These are phyloP conservation scores for Oryza meridionalis DNA, from an alignment of 176 grass and related monocot species.

Conservation along the genomic window DNA sequence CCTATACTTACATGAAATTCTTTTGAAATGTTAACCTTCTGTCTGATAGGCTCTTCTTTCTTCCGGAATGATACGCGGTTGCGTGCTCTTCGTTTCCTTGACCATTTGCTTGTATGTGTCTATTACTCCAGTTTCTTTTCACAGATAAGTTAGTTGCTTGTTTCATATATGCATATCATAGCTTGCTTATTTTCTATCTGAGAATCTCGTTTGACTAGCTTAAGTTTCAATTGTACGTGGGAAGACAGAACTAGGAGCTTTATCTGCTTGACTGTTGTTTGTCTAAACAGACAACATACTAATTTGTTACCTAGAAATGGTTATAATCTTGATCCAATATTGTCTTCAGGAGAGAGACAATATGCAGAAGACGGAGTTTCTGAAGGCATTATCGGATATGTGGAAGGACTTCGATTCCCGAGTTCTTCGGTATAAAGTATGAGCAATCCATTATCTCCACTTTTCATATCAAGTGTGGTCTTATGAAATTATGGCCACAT, in stretches of 20 bases:
- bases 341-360: constrained; percentile 95
- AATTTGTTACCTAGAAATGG: constrained; percentile 31
- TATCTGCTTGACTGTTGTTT: constrained; percentile 34
- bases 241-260: not conserved
- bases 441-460: constrained; percentile 34
- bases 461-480: constrained; percentile 20
- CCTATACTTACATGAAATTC: constrained; percentile 15
- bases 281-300: not conserved
- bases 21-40: constrained; percentile 22
- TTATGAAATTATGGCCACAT: constrained; percentile 4
- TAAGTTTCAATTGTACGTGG: constrained; percentile 18
- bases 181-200: constrained; percentile 26
- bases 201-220: constrained; percentile 28
- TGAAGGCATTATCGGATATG: constrained; percentile 98
- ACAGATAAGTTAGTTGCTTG: not conserved
- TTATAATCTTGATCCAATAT: constrained; percentile 24
- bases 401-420: constrained; percentile 98
- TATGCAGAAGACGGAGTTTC: constrained; percentile 99
- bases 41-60: constrained; percentile 85
- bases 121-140: constrained; percentile 23
- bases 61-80: constrained; percentile 94
- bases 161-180: constrained; percentile 29
- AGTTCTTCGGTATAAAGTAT: constrained; percentile 96
- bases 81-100: constrained; percentile 99
- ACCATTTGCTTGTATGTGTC: constrained; percentile 94